These are phyloP conservation scores for Epichloe sylvatica DNA, from an alignment of 2,329 filamentous ascomycete species.

Conservation along the genomic window DNA sequence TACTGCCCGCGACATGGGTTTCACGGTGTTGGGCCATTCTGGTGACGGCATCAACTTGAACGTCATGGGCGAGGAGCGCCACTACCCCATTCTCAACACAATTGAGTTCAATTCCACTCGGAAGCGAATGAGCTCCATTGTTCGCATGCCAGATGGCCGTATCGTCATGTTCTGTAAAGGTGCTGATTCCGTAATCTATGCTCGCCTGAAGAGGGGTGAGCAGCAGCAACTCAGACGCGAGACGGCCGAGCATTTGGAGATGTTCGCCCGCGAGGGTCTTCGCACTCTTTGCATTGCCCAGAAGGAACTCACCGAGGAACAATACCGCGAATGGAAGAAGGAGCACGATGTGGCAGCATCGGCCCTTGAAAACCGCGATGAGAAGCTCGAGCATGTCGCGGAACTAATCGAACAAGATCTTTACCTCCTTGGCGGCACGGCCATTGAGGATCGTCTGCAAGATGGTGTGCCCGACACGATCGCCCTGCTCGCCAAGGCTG, in stretches of 20 bases:
- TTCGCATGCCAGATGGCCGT: slow-evolving; percentile 80
- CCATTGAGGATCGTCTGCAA: slow-evolving; percentile 92
- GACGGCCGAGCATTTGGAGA: slow-evolving; percentile 88
- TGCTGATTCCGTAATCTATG: slow-evolving; percentile 94
- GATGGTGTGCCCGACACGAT: slow-evolving; percentile 96
- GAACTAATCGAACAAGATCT: slow-evolving; percentile 86
- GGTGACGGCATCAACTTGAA: slow-evolving; percentile 75
- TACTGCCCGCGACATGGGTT: slow-evolving; percentile 89
- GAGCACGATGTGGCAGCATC: slow-evolving; percentile 79
- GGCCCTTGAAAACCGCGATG: slow-evolving; percentile 73
- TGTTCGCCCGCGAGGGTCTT: slow-evolving; percentile 91
- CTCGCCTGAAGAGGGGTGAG: slow-evolving; percentile 69
- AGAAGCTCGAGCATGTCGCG: slow-evolving; percentile 80
- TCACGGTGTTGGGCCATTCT: slow-evolving; percentile 72
- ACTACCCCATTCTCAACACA: slow-evolving; percentile 81
- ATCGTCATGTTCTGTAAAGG: slow-evolving; percentile 95
- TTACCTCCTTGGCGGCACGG: slow-evolving; percentile 78
- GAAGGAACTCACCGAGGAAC: slow-evolving; percentile 61
- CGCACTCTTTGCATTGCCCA: slow-evolving; percentile 90
- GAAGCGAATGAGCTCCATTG: slow-evolving; percentile 95
- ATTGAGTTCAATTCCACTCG: slow-evolving; percentile 95
- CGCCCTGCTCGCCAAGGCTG: slow-evolving; percentile 74
- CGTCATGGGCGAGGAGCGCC: slow-evolving; percentile 69
- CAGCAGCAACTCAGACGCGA: slow-evolving; percentile 69
- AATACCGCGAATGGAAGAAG: slow-evolving; percentile 73